Evolutionary conservation across 352 stramenopile genomes (phyloP).

Genomic region (Globisporangium alternatum): DNA sequence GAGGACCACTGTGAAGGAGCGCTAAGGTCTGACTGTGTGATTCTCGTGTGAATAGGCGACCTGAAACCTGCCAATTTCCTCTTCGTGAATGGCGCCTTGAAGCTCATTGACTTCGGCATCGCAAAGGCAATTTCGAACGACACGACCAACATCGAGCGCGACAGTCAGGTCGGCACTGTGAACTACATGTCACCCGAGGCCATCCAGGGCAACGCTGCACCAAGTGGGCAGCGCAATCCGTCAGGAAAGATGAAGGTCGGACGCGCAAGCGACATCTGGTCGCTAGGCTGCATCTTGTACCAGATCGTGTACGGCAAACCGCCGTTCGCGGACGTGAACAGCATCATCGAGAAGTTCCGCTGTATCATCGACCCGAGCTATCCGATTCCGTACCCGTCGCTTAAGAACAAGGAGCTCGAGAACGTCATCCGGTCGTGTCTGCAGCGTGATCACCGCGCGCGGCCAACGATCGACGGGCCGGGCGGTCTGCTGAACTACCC

Average conservation of each 20-base stretch:
- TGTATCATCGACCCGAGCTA: conserved; percentile 93
- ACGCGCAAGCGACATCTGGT: conserved; percentile 94
- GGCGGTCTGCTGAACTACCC: conserved; percentile 79
- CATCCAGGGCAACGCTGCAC: conserved; percentile 60
- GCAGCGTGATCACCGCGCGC: conserved; percentile 70
- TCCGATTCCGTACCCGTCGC: conserved; percentile 84
- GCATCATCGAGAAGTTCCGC: conserved; percentile 95
- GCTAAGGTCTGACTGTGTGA: background rate
- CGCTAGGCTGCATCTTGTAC: conserved; percentile 96
- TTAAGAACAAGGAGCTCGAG: conserved; percentile 81
- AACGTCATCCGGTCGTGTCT: conserved; percentile 87
- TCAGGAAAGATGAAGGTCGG: conserved; percentile 85
- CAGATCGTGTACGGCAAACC: conserved; percentile 96
- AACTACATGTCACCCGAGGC: conserved; percentile 97
- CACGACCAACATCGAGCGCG: conserved; percentile 96
- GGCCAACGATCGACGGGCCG: conserved; percentile 79
- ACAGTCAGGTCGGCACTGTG: conserved; percentile 95
- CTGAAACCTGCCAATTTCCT: conserved; percentile 97
- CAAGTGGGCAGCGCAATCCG: conserved; percentile 51
- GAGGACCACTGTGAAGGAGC: background rate
- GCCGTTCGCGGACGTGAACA: conserved; percentile 92
- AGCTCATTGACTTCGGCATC: conserved; percentile 98
- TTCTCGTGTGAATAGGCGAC: conserved; percentile 56
- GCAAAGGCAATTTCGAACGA: conserved; percentile 97
- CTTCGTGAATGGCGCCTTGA: conserved; percentile 94